Percentiles rank a stretch among this genome's conserved stretches.
Evolutionary conservation across 306 rosid species (phyloP).

Genomic region (Hylodesmum podocarpum): DNA sequence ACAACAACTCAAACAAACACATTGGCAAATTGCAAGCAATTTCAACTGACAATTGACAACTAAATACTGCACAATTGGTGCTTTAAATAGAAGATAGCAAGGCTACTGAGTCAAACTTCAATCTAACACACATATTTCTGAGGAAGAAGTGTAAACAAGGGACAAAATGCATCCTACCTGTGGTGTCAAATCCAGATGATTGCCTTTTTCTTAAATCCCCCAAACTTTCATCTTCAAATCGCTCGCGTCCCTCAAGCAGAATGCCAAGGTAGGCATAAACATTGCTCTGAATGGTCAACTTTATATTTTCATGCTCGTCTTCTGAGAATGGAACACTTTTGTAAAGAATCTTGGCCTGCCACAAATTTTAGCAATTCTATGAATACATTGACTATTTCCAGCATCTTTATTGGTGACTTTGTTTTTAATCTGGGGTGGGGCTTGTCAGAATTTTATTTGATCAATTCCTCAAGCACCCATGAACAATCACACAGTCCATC

Average conservation of each 20-base stretch:
- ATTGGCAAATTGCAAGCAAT: not conserved
- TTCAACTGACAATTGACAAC: not conserved
- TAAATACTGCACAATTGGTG: not conserved
- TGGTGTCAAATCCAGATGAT: slow-evolving; percentile 42
- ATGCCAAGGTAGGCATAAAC: slow-evolving; percentile 91
- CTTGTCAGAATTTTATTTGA: not conserved
- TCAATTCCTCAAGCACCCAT: not conserved
- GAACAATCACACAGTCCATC: not conserved
- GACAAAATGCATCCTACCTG: slow-evolving; percentile 45
- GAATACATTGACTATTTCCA: slow-evolving; percentile 21
- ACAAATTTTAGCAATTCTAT: slow-evolving; percentile 31
- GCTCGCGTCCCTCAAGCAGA: slow-evolving; percentile 97
- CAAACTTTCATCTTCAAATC: slow-evolving; percentile 83
- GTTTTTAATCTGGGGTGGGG: not conserved
- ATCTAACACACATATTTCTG: not conserved
- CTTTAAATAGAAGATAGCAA: slow-evolving; percentile 13
- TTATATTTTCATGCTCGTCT: slow-evolving; percentile 86
- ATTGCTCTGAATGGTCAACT: slow-evolving; percentile 83
- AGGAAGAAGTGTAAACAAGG: slow-evolving; percentile 21
- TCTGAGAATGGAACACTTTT: slow-evolving; percentile 80
- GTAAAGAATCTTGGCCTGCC: slow-evolving; percentile 94
- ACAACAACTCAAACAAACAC: not conserved
- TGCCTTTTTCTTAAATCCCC: slow-evolving; percentile 49
- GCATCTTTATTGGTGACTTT: not conserved
- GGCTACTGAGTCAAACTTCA: slow-evolving; percentile 10